Percentiles rank a stretch among this genome's conserved stretches.
phyloP scores from a whole-genome alignment of 2,329 filamentous ascomycete species.

The Apiospora hydei region DNA sequence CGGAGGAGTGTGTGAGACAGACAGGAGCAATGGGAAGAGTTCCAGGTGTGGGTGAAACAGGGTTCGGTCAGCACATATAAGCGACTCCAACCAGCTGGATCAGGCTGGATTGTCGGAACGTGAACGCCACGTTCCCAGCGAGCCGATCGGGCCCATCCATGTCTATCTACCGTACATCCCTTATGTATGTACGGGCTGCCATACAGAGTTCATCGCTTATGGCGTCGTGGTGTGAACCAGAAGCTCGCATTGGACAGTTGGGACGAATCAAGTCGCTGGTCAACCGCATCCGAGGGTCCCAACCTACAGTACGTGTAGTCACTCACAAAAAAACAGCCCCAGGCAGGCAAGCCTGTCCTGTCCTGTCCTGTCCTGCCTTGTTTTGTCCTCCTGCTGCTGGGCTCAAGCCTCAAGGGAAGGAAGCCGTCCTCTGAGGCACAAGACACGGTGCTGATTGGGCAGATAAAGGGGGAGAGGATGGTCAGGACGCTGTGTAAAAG shows the following conservation, averaged over 20 bases:
- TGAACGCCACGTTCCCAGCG: constrained; percentile 15
- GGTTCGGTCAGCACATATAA: constrained; percentile 13
- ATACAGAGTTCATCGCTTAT: neutral
- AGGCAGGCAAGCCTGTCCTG: too few relatives aligned
- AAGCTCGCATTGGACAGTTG: neutral
- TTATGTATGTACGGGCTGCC: neutral
- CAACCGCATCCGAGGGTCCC: neutral
- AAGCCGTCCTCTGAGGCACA: neutral
- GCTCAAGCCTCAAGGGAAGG: neutral
- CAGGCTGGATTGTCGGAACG: neutral
- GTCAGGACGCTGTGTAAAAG: constrained; percentile 19
- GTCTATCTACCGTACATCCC: neutral
- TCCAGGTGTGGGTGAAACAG: constrained; percentile 11
- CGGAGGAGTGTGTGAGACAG: neutral
- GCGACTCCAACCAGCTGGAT: constrained; percentile 16
- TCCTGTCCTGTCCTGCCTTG: neutral
- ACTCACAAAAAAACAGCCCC: too few relatives aligned
- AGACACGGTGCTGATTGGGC: neutral
- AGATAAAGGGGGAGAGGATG: neutral
- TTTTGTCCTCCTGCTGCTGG: neutral
- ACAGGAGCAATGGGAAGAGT: neutral
- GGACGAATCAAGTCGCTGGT: neutral
- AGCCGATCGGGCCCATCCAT: constrained; percentile 4
- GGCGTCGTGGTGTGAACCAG: neutral
- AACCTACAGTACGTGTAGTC: neutral